Evolutionary conservation across 352 stramenopile genomes (phyloP).

Genomic region (Pythium pectinolyticum): DNA sequence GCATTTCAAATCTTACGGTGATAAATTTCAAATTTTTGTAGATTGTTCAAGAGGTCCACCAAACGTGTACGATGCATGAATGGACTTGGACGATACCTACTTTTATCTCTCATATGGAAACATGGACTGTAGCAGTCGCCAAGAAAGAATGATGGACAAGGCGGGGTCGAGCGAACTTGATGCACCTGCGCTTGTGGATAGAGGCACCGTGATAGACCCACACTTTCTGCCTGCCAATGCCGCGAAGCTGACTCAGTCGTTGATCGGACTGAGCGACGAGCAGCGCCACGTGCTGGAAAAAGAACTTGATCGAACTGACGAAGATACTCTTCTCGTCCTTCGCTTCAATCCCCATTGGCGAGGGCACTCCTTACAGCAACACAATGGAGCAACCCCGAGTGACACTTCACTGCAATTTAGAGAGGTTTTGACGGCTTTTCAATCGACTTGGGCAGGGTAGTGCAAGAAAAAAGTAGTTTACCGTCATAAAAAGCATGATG

Average conservation of each 20-base stretch:
- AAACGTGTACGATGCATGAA: neutral
- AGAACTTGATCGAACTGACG: constrained; percentile 24
- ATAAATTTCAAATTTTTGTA: neutral
- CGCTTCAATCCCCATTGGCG: constrained; percentile 24
- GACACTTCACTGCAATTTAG: no score
- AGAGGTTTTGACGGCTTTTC: no score
- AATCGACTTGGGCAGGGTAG: no score
- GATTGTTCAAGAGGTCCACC: neutral
- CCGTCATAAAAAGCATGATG: no score
- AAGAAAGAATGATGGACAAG: no score
- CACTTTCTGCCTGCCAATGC: constrained; percentile 26
- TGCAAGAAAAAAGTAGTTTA: no score
- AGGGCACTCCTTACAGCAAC: no score
- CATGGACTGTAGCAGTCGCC: no score
- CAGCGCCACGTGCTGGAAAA: constrained; percentile 24
- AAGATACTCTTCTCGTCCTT: constrained; percentile 24
- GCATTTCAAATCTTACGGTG: neutral
- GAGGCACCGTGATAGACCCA: constrained; percentile 15
- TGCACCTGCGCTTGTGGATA: constrained; percentile 5
- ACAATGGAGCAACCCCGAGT: no score
- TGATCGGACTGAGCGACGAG: constrained; percentile 25
- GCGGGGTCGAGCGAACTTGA: no score
- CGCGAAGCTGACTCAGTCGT: constrained; percentile 23
- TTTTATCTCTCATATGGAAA: no score
- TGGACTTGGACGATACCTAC: no score